These are phyloP conservation scores for Anthostomella pinea DNA, from an alignment of 2,329 filamentous ascomycete genomes.

Conservation along the genomic window DNA sequence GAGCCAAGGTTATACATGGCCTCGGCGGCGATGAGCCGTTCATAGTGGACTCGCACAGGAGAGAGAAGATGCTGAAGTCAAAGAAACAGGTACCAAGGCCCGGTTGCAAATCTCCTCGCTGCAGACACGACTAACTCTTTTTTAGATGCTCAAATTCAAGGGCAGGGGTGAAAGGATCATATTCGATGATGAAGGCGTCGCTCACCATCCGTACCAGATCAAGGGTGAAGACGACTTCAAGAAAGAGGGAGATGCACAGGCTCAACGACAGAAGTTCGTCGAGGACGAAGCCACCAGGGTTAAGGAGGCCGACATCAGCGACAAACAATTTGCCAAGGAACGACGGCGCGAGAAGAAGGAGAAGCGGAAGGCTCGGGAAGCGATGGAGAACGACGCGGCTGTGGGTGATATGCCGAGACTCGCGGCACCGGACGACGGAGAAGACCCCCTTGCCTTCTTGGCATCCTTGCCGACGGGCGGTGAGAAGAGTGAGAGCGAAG, in stretches of 20 bases:
- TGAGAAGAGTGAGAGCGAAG: slow-evolving; percentile 30
- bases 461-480: slow-evolving; percentile 54
- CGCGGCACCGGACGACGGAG: slow-evolving; percentile 40
- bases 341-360: slow-evolving; percentile 75
- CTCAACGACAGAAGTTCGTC: slow-evolving; percentile 75
- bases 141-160: slow-evolving; percentile 84
- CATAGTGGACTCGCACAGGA: slow-evolving; percentile 88
- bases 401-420: slow-evolving; percentile 34
- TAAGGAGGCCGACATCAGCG: slow-evolving; percentile 70
- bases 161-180: slow-evolving; percentile 81
- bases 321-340: slow-evolving; percentile 77
- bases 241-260: slow-evolving; percentile 69
- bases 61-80: slow-evolving; percentile 90
- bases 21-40: slow-evolving; percentile 69
- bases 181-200: slow-evolving; percentile 87
- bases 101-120: too few species aligned
- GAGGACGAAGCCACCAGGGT: slow-evolving; percentile 71
- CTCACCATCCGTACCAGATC: slow-evolving; percentile 84
- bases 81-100: too few species aligned
- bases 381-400: slow-evolving; percentile 42
- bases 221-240: slow-evolving; percentile 80
- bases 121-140: too few species aligned
- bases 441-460: slow-evolving; percentile 57
- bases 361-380: slow-evolving; percentile 67
- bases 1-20: slow-evolving; percentile 61